phyloP scores from a whole-genome alignment of 345 rosid genomes.

The Gossypium australe region DNA sequence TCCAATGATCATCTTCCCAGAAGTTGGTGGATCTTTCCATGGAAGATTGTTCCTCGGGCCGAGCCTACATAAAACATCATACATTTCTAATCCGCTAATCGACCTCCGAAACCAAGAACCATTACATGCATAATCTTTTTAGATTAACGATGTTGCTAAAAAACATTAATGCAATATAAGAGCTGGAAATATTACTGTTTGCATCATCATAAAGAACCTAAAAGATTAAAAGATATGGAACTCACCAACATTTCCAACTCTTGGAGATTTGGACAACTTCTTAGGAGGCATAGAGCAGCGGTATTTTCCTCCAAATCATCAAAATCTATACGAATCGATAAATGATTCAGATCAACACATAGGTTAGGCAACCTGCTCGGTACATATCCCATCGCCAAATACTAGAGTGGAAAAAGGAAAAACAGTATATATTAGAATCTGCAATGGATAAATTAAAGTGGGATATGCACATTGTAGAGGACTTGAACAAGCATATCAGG shows the following conservation, averaged over 20 bases:
- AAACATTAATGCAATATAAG: not conserved
- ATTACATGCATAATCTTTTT: not conserved
- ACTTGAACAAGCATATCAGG: not conserved
- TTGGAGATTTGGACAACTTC: slow-evolving; percentile 57
- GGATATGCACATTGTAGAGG: not conserved
- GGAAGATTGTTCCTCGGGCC: slow-evolving; percentile 39
- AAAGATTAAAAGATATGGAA: not conserved
- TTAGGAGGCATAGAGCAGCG: slow-evolving; percentile 55
- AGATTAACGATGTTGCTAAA: not conserved
- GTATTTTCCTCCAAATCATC: slow-evolving; percentile 49
- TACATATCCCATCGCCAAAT: slow-evolving; percentile 47
- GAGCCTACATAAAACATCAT: slow-evolving; percentile 37
- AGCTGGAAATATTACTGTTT: not conserved
- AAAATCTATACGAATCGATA: slow-evolving; percentile 58
- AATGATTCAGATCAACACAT: slow-evolving; percentile 55
- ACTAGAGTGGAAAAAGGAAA: slow-evolving; percentile 32
- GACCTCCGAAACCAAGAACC: not conserved
- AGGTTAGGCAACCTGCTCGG: slow-evolving; percentile 48
- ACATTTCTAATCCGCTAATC: not conserved
- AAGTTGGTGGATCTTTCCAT: slow-evolving; percentile 19
- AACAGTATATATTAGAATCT: slow-evolving; percentile 11
- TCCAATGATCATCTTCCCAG: slow-evolving; percentile 47
- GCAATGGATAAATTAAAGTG: not conserved
- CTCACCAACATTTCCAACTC: slow-evolving; percentile 63
- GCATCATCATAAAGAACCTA: not conserved